Evolutionary conservation across 1,139 yeast species (phyloP), one percentile per base, ranked within the genome.

Genomic region (Saccharomyces uvarum): DNA sequence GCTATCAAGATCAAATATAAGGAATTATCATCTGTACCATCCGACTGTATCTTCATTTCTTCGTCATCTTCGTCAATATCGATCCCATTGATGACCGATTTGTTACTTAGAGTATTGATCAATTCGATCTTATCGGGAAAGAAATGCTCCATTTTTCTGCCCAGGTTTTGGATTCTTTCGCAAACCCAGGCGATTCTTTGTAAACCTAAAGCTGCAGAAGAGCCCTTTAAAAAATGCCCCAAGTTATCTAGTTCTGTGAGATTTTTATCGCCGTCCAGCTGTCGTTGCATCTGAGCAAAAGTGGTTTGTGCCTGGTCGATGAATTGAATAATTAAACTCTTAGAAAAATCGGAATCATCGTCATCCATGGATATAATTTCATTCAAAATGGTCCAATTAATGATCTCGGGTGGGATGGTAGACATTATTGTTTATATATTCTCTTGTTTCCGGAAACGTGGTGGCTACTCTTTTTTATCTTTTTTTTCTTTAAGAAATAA

Each of bases 361-460:
- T 88, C 97, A 71, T 93, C 98, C 97, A 93, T 91, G 54, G 89
- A 86, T 53, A 90, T 80, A 56, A 93, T 78, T 74, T 93, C 99
- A 55, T 86, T 82, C 68, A 95, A 86, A 29, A 90, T 95, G 51
- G 80, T 75, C 97, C 96, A 89, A 68, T 90, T 93, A 56, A 93
- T 85, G 61, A 88, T 76, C 46, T 88, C 95, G 27, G 81, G 71
- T n/a, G 70, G 70, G 38, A 66, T 63, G 26, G 60, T 52, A 33
- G 56, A 52, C 53, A 61, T 56, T 56, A 57, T 59, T 16, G 14
- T 54, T 4, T 38, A 11, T 38, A 9, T 38, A 6, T 38, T 38
- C 9, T 38, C n/a, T 16, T 38, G 24, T 16, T 38, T 16, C 24
- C n/a, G 44, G 6, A 13, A 38, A 38, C 11, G 44, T 32, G 16